Conservation (phyloP, 2,329 filamentous ascomycete species). For the Myriosclerotinia scirpicola region DNA sequence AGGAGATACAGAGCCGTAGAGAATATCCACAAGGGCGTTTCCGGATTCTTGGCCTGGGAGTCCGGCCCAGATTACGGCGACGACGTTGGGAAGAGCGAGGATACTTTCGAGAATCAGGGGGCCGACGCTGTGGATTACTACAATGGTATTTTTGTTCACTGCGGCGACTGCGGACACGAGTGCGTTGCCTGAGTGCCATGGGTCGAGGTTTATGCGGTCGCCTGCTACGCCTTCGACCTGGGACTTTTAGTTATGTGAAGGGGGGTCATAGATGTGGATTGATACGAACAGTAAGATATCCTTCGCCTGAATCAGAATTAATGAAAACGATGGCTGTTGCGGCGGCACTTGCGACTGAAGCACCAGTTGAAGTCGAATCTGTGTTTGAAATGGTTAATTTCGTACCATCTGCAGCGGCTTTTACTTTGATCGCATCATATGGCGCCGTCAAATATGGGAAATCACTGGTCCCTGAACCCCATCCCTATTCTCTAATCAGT, state of each 20-base stretch:
- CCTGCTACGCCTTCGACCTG: constrained; percentile 47
- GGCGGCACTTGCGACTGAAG: constrained; percentile 34
- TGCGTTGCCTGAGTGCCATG: constrained; percentile 51
- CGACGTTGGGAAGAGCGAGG: constrained; percentile 61
- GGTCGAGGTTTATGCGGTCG: constrained; percentile 63
- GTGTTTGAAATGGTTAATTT: constrained; percentile 55
- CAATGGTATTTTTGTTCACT: constrained; percentile 61
- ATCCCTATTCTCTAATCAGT: constrained; percentile 12
- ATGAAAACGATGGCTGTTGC: constrained; percentile 69
- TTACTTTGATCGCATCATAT: constrained; percentile 61
- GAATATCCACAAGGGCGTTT: constrained; percentile 58
- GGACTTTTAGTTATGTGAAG: background rate
- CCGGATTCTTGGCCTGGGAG: constrained; percentile 63
- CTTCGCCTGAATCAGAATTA: constrained; percentile 71
- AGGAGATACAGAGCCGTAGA: constrained; percentile 61
- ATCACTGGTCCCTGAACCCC: constrained; percentile 11
- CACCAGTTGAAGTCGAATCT: constrained; percentile 45
- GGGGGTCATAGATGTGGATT: background rate
- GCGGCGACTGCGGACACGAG: constrained; percentile 58
- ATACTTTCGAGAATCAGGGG: constrained; percentile 58
- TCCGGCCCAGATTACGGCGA: constrained; percentile 59
- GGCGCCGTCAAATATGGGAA: constrained; percentile 45
- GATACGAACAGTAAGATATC: constrained; percentile 47
- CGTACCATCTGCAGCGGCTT: constrained; percentile 54
- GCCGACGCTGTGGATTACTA: constrained; percentile 64